phyloP scores from a whole-genome alignment of 208 protist genomes.

The Crithidia mellificae region DNA sequence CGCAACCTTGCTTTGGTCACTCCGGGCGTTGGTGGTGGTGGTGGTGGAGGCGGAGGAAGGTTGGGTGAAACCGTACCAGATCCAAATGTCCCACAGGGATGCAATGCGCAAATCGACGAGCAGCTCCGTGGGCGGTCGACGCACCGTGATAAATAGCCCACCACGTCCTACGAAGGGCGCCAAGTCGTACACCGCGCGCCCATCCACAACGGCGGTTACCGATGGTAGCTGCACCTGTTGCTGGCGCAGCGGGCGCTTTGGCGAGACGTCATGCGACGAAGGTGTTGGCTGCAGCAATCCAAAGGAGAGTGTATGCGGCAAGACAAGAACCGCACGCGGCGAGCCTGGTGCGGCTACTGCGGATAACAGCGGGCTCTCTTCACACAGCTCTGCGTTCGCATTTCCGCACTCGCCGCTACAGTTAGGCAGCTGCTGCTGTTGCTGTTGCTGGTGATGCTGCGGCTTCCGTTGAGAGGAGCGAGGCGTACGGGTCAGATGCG shows the following conservation, averaged over 20 bases:
- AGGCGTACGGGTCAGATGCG: constrained; percentile 7
- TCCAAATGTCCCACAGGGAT: constrained; percentile 22
- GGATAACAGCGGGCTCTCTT: too few relatives aligned
- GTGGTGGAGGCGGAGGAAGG: not conserved
- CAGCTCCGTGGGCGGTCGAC: constrained; percentile 17
- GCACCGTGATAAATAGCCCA: not conserved
- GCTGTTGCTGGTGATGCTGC: not conserved
- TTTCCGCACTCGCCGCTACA: too few relatives aligned
- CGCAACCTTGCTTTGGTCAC: too few relatives aligned
- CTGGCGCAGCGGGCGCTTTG: not conserved
- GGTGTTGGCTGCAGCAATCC: not conserved
- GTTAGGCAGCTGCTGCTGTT: too few relatives aligned
- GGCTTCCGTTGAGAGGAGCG: not conserved
- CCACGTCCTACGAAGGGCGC: not conserved
- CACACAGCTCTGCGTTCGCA: too few relatives aligned
- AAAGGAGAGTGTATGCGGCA: not conserved
- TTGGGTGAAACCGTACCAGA: constrained; percentile 10
- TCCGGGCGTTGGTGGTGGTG: not conserved
- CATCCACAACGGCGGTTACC: constrained; percentile 2
- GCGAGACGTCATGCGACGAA: too few relatives aligned
- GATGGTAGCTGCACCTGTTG: not conserved
- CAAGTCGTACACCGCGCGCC: constrained; percentile 1
- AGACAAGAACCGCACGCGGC: not conserved
- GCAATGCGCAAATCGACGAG: constrained; percentile 19
- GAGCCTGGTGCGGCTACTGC: not conserved